These are phyloP conservation scores for Cadophora malorum DNA, from an alignment of 2,329 filamentous ascomycete genomes.

Conservation along the genomic window DNA sequence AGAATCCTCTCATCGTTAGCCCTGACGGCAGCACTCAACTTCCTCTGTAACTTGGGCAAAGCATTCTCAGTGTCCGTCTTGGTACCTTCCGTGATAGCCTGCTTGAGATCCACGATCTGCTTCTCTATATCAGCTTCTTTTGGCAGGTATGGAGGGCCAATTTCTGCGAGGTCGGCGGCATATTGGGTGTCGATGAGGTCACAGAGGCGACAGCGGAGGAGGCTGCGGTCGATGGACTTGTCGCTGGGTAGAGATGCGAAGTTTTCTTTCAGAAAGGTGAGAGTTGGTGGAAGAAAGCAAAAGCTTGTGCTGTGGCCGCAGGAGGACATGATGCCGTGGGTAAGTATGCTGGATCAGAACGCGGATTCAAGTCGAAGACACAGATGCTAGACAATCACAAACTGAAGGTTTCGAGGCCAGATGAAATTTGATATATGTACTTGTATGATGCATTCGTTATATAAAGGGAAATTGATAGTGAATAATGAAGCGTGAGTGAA, in stretches of 20 bases:
- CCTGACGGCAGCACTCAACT: conserved; percentile 22
- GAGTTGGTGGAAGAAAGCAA: conserved; percentile 33
- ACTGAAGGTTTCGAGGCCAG: not conserved
- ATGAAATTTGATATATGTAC: not conserved
- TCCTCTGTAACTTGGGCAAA: conserved; percentile 27
- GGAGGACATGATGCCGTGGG: conserved; percentile 16
- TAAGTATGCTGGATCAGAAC: not conserved
- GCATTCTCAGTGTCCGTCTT: conserved; percentile 28
- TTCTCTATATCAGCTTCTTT: conserved; percentile 31
- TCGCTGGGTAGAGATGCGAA: conserved; percentile 30
- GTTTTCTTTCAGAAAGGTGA: conserved; percentile 29
- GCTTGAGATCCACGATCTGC: conserved; percentile 30
- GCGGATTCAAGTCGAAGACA: not conserved
- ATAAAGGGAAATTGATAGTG: not conserved
- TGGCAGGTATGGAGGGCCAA: conserved; percentile 25
- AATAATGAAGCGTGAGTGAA: not conserved
- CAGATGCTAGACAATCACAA: not conserved
- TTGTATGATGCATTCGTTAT: not conserved
- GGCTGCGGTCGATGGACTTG: conserved; percentile 31
- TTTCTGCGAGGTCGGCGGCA: conserved; percentile 29
- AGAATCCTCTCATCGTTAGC: conserved; percentile 28
- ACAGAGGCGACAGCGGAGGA: conserved; percentile 39
- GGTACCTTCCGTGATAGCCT: conserved; percentile 30
- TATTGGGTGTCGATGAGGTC: conserved; percentile 34
- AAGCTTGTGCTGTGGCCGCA: conserved; percentile 30